Percentiles rank a stretch among this genome's conserved stretches.
Conservation (phyloP, 2,329 filamentous ascomycete genomes). For the Dactylellina leptospora region DNA sequence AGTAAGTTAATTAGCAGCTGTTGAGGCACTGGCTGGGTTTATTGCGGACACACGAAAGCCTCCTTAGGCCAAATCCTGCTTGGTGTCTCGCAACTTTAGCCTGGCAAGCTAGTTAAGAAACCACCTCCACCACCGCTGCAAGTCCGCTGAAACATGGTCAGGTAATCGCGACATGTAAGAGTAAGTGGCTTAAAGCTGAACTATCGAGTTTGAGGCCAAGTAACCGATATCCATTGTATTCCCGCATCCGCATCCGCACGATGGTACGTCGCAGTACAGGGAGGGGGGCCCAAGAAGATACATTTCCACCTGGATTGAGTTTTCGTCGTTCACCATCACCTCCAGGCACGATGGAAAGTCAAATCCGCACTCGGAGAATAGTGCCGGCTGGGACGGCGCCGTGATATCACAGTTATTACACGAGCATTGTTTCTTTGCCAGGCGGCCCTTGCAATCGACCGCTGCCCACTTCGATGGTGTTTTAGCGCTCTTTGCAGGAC, state of each 20-base stretch:
- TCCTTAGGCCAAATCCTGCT: conserved; percentile 46
- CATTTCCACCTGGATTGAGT: not conserved
- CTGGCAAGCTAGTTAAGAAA: conserved; percentile 31
- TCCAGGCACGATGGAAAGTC: conserved; percentile 13
- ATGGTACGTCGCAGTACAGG: conserved; percentile 7
- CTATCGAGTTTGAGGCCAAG: conserved; percentile 1
- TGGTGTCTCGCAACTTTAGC: conserved; percentile 41
- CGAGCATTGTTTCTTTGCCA: not conserved
- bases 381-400: not conserved
- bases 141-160: conserved; percentile 40
- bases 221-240: conserved; percentile 2
- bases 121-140: too few relatives aligned
- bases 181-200: not conserved
- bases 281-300: too few relatives aligned
- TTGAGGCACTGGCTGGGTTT: conserved; percentile 29
- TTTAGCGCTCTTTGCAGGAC: conserved; percentile 37
- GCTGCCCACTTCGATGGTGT: not conserved
- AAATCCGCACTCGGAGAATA: conserved; percentile 11
- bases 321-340: conserved; percentile 12
- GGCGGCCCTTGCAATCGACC: not conserved
- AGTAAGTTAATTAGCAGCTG: too few relatives aligned
- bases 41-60: conserved; percentile 42
- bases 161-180: conserved; percentile 29
- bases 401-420: not conserved
- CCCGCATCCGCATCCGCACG: conserved; percentile 18